phyloP scores from a whole-genome alignment of 2,329 filamentous ascomycete species.

The Colletotrichum gigasporum region DNA sequence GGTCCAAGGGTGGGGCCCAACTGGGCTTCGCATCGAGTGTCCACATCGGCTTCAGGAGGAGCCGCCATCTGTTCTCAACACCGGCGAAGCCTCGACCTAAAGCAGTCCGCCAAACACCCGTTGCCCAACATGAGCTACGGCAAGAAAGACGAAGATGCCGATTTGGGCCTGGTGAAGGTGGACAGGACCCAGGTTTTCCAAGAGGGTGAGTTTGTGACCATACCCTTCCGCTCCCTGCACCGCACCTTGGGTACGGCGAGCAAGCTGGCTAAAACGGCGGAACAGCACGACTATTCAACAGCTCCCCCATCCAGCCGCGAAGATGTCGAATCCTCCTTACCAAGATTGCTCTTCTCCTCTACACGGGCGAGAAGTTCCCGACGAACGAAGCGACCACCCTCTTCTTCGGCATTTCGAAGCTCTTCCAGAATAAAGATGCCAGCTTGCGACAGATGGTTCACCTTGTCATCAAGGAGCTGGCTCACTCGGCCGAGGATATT shows the following conservation, averaged over 20 bases:
- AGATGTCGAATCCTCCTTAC: constrained; percentile 97
- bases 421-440: constrained; percentile 99
- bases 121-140: constrained; percentile 86
- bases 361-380: constrained; percentile 96
- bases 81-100: constrained; percentile 46
- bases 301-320: constrained; percentile 93
- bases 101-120: constrained; percentile 41
- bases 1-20: constrained; percentile 1
- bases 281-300: constrained; percentile 95
- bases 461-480: constrained; percentile 96
- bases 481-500: constrained; percentile 94
- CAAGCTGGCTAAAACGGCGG: constrained; percentile 31
- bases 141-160: constrained; percentile 99
- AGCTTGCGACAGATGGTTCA: constrained; percentile 99
- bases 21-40: neutral
- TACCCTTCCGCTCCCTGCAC: neutral
- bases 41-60: neutral
- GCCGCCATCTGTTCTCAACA: constrained; percentile 19
- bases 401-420: constrained; percentile 98
- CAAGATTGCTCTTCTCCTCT: constrained; percentile 95
- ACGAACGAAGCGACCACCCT: constrained; percentile 97
- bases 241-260: constrained; percentile 17
- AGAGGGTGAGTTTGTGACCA: constrained; percentile 74
- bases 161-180: constrained; percentile 93
- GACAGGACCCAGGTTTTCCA: constrained; percentile 98